Conservation (phyloP, 345 rosid species). For the Hibiscus trionum region DNA sequence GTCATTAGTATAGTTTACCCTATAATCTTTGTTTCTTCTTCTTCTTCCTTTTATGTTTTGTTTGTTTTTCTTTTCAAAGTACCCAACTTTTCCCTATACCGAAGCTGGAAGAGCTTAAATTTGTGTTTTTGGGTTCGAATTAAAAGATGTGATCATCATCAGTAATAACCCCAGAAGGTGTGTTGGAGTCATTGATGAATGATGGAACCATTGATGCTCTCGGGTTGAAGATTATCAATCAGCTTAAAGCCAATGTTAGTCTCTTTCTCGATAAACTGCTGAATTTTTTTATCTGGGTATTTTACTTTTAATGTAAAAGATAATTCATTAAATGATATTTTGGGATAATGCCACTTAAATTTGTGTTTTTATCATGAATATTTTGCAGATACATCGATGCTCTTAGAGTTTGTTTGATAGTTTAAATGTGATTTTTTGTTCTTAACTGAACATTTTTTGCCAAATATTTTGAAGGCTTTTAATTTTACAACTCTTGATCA, state of each 20-base stretch:
- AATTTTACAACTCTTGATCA: neutral
- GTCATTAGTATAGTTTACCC: no score
- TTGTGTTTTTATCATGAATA: neutral
- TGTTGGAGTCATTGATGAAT: constrained; percentile 62
- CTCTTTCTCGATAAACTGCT: neutral
- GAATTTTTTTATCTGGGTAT: constrained; percentile 1
- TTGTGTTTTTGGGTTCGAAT: neutral
- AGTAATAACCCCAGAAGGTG: constrained; percentile 62
- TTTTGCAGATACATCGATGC: neutral
- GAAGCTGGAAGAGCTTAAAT: neutral
- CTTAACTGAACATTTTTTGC: neutral
- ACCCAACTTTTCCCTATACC: neutral
- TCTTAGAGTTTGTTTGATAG: neutral
- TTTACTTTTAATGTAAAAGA: neutral
- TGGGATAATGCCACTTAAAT: neutral
- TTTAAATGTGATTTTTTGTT: neutral
- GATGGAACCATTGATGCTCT: constrained; percentile 69
- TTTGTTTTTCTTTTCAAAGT: neutral
- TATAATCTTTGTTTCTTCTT: neutral
- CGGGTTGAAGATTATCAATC: constrained; percentile 61
- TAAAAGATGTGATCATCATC: constrained; percentile 39
- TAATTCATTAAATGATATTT: neutral
- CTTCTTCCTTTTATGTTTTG: neutral
- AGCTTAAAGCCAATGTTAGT: constrained; percentile 64
- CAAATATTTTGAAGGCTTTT: neutral